phyloP scores from a whole-genome alignment of 805 yeast species.

The Candida sanyiensis region DNA sequence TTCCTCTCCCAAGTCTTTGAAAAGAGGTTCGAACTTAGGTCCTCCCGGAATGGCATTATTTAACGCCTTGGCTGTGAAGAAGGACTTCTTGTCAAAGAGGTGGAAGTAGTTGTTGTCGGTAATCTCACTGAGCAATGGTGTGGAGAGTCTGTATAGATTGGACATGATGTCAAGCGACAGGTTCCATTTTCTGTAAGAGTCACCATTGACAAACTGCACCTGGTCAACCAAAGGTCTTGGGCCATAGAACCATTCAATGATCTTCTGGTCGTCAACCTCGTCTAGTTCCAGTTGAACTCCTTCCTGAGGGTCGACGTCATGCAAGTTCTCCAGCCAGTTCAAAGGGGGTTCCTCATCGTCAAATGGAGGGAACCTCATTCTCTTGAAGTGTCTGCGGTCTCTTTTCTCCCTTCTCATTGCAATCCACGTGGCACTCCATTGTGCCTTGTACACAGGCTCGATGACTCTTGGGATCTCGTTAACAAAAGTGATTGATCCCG shows the following conservation, averaged over 20 bases:
- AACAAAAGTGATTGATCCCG: slow-evolving; percentile 95
- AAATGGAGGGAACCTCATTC: slow-evolving; percentile 92
- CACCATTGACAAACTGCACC: slow-evolving; percentile 56
- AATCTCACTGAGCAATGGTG: slow-evolving; percentile 62
- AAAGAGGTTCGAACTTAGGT: slow-evolving; percentile 88
- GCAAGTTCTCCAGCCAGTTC: slow-evolving; percentile 73
- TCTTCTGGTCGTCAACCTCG: slow-evolving; percentile 51
- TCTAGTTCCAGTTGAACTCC: slow-evolving; percentile 64
- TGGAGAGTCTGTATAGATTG: slow-evolving; percentile 56
- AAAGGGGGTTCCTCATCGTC: slow-evolving; percentile 97
- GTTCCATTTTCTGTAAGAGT: slow-evolving; percentile 70
- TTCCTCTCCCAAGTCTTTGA: slow-evolving; percentile 57
- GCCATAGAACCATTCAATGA: slow-evolving; percentile 78
- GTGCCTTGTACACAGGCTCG: slow-evolving; percentile 87
- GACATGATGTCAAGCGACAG: slow-evolving; percentile 58
- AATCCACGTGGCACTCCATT: slow-evolving; percentile 92
- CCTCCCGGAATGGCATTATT: slow-evolving; percentile 91
- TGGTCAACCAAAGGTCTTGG: slow-evolving; percentile 65
- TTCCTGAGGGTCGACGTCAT: slow-evolving; percentile 67
- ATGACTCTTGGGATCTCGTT: slow-evolving; percentile 88
- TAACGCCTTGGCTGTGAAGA: slow-evolving; percentile 86
- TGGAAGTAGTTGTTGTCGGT: slow-evolving; percentile 49
- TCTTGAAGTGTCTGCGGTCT: slow-evolving; percentile 80
- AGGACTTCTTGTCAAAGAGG: slow-evolving; percentile 71
- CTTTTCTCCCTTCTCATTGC: slow-evolving; percentile 93